Evolutionary conservation across 2,329 filamentous ascomycete genomes (phyloP), one percentile per base, ranked within the genome.

Genomic region (Elsinoe perseae): DNA sequence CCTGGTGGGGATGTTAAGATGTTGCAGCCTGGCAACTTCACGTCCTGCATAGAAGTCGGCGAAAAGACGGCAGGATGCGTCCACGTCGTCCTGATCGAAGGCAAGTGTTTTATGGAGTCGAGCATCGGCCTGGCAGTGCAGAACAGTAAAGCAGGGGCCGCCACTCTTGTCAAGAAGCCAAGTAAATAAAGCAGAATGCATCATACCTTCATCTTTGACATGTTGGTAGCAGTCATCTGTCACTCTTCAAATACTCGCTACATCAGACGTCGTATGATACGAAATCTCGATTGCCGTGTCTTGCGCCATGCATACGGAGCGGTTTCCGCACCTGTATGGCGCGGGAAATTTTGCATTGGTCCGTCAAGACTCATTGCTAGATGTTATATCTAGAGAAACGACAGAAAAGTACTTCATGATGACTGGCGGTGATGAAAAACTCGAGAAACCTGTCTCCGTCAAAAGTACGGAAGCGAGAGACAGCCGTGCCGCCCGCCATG

Each of bases 381-480:
- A n/a, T n/a, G n/a, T n/a, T n/a, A n/a, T n/a, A n/a, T n/a, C n/a
- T n/a, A n/a, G n/a, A n/a, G n/a, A n/a, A n/a, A n/a, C n/a, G n/a
- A n/a, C n/a, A n/a, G n/a, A n/a, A n/a, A n/a, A n/a, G n/a, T n/a
- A n/a, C n/a, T n/a, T n/a, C n/a, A n/a, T n/a, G 38, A 20, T 8
- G 38, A n/a, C n/a, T n/a, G n/a, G n/a, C 43, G 43, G 8, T 48
- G 43, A 48, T 28, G 43, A 25, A 21, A 46, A 28, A n/a, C 14
- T 20, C 7, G 23, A 44, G 9, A n/a, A 38, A 4, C 14, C 34
- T 38, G 6, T n/a, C 34, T 38, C 7, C 34, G 38, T 6, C 16
- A 43, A 21, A 43, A 21, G 16, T 23, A 43, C 40, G 40, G 40
- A 44, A 44, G 40, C 40, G 40, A 44, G 40, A 44, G 40, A 44